Conservation (phyloP, 116 monocot genomes). For the Phalaenopsis hybrid region DNA sequence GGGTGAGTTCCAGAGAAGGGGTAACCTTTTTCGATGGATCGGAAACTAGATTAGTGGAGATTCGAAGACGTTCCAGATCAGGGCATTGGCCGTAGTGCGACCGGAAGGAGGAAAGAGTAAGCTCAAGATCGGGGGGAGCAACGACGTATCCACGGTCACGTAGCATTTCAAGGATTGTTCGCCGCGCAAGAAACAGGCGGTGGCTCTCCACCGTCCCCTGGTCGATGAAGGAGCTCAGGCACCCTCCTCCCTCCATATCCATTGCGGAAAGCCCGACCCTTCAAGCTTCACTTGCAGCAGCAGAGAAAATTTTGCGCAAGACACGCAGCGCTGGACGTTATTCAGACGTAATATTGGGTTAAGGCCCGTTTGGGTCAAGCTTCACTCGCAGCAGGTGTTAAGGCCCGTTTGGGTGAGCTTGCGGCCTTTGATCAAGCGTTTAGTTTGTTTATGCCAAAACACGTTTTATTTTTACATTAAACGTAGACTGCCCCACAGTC, state of each 20-base stretch:
- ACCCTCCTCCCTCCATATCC: slow-evolving; percentile 12
- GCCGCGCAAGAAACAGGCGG: slow-evolving; percentile 66
- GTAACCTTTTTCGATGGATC: slow-evolving; percentile 58
- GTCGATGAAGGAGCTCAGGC: slow-evolving; percentile 57
- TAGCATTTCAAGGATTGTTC: slow-evolving; percentile 84
- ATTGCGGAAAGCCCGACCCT: background rate
- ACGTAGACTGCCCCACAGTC: no score
- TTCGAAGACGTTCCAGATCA: slow-evolving; percentile 37
- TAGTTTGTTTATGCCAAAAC: no score
- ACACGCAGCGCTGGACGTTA: no score
- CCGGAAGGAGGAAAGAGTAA: slow-evolving; percentile 57
- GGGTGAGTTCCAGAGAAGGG: background rate
- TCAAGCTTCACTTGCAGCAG: no score
- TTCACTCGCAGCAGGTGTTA: no score
- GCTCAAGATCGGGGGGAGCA: slow-evolving; percentile 29
- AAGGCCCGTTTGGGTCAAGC: no score
- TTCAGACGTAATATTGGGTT: no score
- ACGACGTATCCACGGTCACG: slow-evolving; percentile 72
- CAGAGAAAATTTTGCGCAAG: no score
- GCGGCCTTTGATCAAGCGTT: no score
- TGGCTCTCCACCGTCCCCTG: slow-evolving; percentile 67
- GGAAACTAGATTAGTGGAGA: slow-evolving; percentile 36
- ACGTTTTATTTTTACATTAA: no score
- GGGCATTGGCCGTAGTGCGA: slow-evolving; percentile 29
- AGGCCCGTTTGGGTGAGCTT: no score